Base-by-base conservation (phyloP, 805 yeast genomes). In the Blastobotrys attinorum region DNA sequence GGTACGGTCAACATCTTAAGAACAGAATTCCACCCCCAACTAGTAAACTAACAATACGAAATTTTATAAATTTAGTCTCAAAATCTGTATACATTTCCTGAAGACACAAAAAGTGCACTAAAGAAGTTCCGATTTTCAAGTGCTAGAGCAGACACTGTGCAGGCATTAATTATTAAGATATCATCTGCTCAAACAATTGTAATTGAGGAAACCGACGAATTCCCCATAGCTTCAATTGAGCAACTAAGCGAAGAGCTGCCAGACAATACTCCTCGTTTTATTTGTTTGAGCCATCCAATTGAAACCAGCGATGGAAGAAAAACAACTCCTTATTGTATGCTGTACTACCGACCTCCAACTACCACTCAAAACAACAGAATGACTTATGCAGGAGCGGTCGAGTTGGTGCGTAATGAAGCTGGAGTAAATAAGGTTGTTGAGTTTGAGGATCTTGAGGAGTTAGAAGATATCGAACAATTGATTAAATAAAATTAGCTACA, bases 371-470 rank as follows among this genome's bases (percentile, higher is more conserved):
- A 83, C 44, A 70, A 75, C 56, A 79, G 82, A 61, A 89, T 88
- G 97, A 64, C 85, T 39, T 88, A 87, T 55, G 97, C 96, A 0
- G 95, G 92, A 3, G 94, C 95, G 2, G 75, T 85, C 18, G 96
- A 89, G 59, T 64, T 81, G 50, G 72, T 89, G 45, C 73, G 90
- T 61, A 79, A 76, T 40, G 80, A 81, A 52, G 81, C 89, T n/a
- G 86, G 87, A 15, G 87, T 23, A 23, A 4, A 42, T 57, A 72
- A 79, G 55, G 67, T 82, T 29, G 67, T 81, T 32, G 82, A 81
- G 54, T 56, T 78, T 21, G 75, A 70, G 16, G 88, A 83, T 39
- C 81, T 76, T 45, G 89, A 83, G 32, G 90, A 83, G 42, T 73
- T 83, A 31, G 84, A 77, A 34, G 77, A 73, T 13, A 57, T 81